Conservation (phyloP, 352 stramenopile species). For the Pythium rhizo-oryzae region DNA sequence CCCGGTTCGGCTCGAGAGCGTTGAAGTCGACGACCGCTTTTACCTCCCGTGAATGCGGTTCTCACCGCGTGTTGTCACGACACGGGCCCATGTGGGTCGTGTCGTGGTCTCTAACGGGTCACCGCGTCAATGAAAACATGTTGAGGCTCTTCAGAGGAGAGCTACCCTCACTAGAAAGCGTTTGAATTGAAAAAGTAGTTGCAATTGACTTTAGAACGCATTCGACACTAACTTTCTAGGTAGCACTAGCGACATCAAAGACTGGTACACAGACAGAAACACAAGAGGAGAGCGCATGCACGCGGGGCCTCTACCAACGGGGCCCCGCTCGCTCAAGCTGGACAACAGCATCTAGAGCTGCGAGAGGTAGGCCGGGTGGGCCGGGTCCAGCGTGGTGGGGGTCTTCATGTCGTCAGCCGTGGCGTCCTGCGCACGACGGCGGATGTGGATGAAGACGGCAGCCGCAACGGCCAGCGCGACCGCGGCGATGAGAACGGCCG, state of each 20-base stretch:
- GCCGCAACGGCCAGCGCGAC: slow-evolving; percentile 9
- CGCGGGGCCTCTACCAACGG: not conserved
- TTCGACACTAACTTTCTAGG: not conserved
- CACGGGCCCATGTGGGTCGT: too few species aligned
- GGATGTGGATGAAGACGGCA: slow-evolving; percentile 14
- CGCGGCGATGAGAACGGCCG: slow-evolving; percentile 5
- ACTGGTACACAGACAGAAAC: not conserved
- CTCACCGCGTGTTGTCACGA: too few species aligned
- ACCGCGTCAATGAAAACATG: too few species aligned
- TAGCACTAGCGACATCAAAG: not conserved
- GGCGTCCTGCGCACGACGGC: slow-evolving; percentile 8
- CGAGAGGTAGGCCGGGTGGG: slow-evolving; percentile 18
- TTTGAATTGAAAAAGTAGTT: not conserved
- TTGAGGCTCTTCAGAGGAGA: too few species aligned
- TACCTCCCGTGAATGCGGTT: not conserved
- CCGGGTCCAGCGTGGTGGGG: slow-evolving; percentile 7
- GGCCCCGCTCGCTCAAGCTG: not conserved
- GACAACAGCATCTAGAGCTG: slow-evolving; percentile 12
- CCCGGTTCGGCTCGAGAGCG: not conserved
- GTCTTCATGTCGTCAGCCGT: slow-evolving; percentile 21
- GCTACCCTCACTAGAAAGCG: not conserved
- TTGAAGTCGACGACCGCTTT: not conserved
- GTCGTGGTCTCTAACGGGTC: too few species aligned
- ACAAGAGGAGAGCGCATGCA: not conserved
- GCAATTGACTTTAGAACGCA: slow-evolving; percentile 3